Evolutionary conservation across 108 stramenopile species (phyloP), one percentile per base, ranked within the genome.

Genomic region (Seminavis robusta): DNA sequence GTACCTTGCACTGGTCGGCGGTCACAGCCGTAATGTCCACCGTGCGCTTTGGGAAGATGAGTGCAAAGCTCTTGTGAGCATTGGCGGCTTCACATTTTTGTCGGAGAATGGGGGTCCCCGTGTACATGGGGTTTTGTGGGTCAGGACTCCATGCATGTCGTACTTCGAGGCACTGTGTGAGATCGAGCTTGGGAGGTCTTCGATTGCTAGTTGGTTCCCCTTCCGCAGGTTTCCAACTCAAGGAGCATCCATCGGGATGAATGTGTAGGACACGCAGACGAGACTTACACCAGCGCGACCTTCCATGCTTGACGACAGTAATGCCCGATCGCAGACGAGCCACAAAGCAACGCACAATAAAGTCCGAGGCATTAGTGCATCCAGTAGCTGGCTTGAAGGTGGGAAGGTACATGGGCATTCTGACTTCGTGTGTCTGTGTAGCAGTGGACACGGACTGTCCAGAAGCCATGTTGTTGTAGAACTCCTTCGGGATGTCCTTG

Each of bases 31-130:
- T 93, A 56, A 93, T 89, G 55, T 93, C 91, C 33, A 93, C 91
- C 1, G 91, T 93, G 30, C 91, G 59, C 33, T 78, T 84, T 4
- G 88, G 88, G 52, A 93, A 93, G 33, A 93, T 89, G 9, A 93
- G 56, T 3, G 91, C 91, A 74, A 93, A 93, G 29, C 71, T 74
- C 69, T 93, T 93, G 68, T 89, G 88, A 0, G 88, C 92, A 54
- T 93, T 93, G 21, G 92, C 87, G 20, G 88, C 88, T 60, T 93
- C 92, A 57, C 92, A 93, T 61, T 93, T 93, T 65, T 88, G 84
- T 47, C 92, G 47, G 44, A 93, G 65, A 44, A 93, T 87, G 6
- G 86, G 86, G 23, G 92, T 90, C 2, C 92, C 92, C 1, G 92
- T 93, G 56, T 86, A 93, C 86, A 93, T 85, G 2, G 86, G 92